phyloP scores from a whole-genome alignment of 2,329 filamentous ascomycete genomes.

The Westerdykella ornata region DNA sequence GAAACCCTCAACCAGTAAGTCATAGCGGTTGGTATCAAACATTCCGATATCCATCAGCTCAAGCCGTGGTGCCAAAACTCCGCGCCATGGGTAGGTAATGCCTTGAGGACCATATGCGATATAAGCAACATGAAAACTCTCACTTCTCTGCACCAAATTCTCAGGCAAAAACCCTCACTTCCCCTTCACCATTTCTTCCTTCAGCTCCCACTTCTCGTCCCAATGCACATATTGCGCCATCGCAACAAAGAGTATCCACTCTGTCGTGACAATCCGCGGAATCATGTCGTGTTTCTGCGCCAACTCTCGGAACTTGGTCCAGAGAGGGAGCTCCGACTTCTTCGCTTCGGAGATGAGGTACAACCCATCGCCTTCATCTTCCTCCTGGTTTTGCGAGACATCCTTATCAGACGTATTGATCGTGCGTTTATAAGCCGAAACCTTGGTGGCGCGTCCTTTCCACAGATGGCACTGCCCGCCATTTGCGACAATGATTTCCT shows the following conservation, averaged over 20 bases:
- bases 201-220: constrained; percentile 30
- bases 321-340: constrained; percentile 64
- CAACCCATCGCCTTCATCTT: constrained; percentile 51
- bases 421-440: constrained; percentile 44
- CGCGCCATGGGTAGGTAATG: no score
- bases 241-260: constrained; percentile 85
- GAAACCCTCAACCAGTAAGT: no score
- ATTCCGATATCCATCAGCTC: no score
- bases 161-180: not conserved
- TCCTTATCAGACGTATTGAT: constrained; percentile 20
- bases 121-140: no score
- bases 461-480: constrained; percentile 77
- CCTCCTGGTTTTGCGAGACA: constrained; percentile 55
- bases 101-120: no score
- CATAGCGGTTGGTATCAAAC: no score
- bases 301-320: constrained; percentile 74
- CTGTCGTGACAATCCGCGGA: constrained; percentile 71
- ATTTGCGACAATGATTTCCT: constrained; percentile 79
- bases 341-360: constrained; percentile 69
- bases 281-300: constrained; percentile 71
- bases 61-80: no score
- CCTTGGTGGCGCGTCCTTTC: constrained; percentile 63
- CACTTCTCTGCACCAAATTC: no score
- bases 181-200: constrained; percentile 19
- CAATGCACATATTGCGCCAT: constrained; percentile 71